phyloP scores from a whole-genome alignment of 2,329 filamentous ascomycete species.

The Parafenestella ontariensis region DNA sequence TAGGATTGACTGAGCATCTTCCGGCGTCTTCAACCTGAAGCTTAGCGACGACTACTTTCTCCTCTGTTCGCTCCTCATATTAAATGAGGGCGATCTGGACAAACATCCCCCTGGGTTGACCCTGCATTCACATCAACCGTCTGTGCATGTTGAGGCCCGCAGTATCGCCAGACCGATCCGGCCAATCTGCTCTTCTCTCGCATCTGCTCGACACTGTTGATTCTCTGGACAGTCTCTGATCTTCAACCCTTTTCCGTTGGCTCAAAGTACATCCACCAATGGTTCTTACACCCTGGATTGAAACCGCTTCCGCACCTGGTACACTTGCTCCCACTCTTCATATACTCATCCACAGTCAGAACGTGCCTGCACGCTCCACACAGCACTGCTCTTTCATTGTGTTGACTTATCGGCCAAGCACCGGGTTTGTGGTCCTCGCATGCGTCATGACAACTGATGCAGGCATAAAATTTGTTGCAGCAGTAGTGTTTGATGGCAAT shows the following conservation, averaged over 20 bases:
- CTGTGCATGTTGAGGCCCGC: no score
- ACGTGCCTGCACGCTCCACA: constrained; percentile 42
- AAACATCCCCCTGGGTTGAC: no score
- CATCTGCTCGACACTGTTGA: no score
- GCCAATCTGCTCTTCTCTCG: no score
- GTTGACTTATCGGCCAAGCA: constrained; percentile 28
- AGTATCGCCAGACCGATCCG: no score
- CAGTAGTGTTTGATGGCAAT: constrained; percentile 48
- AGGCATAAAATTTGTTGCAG: constrained; percentile 48
- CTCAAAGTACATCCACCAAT: constrained; percentile 46
- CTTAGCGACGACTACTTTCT: no score
- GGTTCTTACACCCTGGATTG: constrained; percentile 45
- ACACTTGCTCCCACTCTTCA: constrained; percentile 38
- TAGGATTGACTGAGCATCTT: no score
- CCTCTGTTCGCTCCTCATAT: no score
- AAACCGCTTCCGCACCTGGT: constrained; percentile 36
- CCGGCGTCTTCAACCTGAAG: no score
- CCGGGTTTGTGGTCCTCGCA: constrained; percentile 32
- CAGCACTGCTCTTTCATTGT: constrained; percentile 33
- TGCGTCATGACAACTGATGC: constrained; percentile 43
- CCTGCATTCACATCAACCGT: no score
- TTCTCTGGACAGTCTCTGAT: not conserved
- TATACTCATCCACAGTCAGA: constrained; percentile 38
- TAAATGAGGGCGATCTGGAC: no score
- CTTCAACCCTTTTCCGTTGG: not conserved